These are phyloP conservation scores for Catunica adiposa DNA, from an alignment of 2,329 filamentous ascomycete genomes.

Conservation along the genomic window DNA sequence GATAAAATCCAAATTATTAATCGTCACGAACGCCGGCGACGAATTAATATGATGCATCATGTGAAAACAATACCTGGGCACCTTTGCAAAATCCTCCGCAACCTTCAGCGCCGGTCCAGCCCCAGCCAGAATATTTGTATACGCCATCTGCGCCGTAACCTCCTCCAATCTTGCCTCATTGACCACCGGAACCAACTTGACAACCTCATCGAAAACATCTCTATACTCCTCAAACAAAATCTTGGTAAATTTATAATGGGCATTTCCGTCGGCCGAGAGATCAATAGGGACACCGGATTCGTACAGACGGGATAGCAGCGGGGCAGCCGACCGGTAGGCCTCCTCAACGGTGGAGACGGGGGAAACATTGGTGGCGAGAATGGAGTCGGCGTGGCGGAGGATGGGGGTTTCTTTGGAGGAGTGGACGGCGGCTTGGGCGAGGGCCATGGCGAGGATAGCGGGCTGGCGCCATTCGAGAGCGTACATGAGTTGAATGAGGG, in stretches of 20 bases:
- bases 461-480: conserved; percentile 71
- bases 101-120: conserved; percentile 32
- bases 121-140: conserved; percentile 28
- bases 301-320: neutral
- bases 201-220: conserved; percentile 50
- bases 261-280: conserved; percentile 27
- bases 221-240: conserved; percentile 35
- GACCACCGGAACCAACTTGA: conserved; percentile 45
- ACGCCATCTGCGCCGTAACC: conserved; percentile 45
- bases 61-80: conserved; percentile 59
- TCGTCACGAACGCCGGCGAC: conserved; percentile 53
- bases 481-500: conserved; percentile 72
- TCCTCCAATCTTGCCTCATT: conserved; percentile 38
- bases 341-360: conserved; percentile 20
- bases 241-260: neutral
- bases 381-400: conserved; percentile 34
- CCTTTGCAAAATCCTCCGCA: conserved; percentile 47
- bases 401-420: conserved; percentile 36
- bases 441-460: conserved; percentile 60
- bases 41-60: conserved; percentile 59
- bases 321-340: conserved; percentile 36
- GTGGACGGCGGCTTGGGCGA: conserved; percentile 64
- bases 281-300: neutral
- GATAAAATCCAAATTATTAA: conserved; percentile 47
- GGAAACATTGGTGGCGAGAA: conserved; percentile 18